These are phyloP conservation scores for Lipomyces spencermartinsiae DNA, from an alignment of 805 yeast genomes.

Conservation along the genomic window DNA sequence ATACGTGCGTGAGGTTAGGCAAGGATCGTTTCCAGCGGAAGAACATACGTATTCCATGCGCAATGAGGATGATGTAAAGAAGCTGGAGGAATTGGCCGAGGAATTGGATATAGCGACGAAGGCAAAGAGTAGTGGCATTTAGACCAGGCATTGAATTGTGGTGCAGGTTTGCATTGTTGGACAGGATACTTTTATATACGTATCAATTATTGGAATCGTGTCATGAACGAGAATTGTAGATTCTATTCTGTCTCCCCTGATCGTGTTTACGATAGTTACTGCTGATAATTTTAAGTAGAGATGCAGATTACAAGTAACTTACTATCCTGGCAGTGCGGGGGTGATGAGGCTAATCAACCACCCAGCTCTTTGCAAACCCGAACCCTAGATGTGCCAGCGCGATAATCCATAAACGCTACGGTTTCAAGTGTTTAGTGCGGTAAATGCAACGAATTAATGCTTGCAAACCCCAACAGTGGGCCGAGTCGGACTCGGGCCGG, in stretches of 20 bases:
- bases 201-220: neutral
- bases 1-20: constrained; percentile 67
- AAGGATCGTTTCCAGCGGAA: constrained; percentile 62
- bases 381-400: no score
- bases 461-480: neutral
- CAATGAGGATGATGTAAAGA: constrained; percentile 58
- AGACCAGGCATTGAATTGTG: neutral
- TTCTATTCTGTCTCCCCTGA: neutral
- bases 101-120: neutral
- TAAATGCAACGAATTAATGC: neutral
- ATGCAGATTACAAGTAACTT: no score
- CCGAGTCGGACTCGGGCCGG: neutral
- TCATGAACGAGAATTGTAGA: neutral
- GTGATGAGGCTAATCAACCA: no score
- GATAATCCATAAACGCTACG: neutral
- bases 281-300: neutral
- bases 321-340: no score
- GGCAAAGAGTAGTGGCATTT: neutral
- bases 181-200: neutral
- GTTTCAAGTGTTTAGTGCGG: neutral
- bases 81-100: constrained; percentile 47
- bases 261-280: neutral
- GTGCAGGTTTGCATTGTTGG: neutral
- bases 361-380: neutral
- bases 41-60: constrained; percentile 75